Evolutionary conservation across 805 yeast genomes (phyloP), one percentile per base, ranked within the genome.

Genomic region (Saccharomycopsis fodiens): DNA sequence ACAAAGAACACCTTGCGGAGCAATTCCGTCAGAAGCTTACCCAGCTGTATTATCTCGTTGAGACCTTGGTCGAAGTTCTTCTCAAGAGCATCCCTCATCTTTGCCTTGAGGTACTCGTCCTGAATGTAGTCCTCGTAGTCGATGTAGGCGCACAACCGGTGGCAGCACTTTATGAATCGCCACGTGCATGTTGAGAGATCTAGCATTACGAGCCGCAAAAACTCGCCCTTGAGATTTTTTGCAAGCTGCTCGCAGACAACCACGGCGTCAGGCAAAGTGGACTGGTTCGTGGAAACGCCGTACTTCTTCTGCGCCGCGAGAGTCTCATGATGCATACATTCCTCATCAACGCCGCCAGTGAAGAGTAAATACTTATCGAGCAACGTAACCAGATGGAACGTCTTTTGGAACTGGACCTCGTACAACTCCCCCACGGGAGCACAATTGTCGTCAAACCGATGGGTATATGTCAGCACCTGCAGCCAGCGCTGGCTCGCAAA

Each of bases 401-500:
- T 34, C n/a, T 20, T 31, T 4, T 16, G 35, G 31, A 31, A 41
- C 38, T 41, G 23, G 8, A 32, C 30, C 16, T 31, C 20, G 39
- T 16, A 17, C 8, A 31, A 15, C 3, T 16, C 38, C 17, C 12
- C 16, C 3, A 10, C 3, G 19, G 44, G 44, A 16, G 38, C 32
- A 7, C 38, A 19, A 15, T 13, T 17, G 21, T 43, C 25, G 19
- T 35, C 25, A 2, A 23, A 23, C 16, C n/a, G 32, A 30, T 44
- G 30, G 5, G 20, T 25, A n/a, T 25, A 45, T 2, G 48, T 35
- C 16, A 16, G 22, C 6, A 45, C 15, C 3, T 21, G 25, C 17
- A 32, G 32, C 51, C 51, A 47, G 22, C 30, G 8, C 20, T 32
- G 21, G n/a, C n/a, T 37, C 13, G 39, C 17, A 35, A 47, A 35